Evolutionary conservation across 768 basidiomycete genomes (phyloP), one percentile per base, ranked within the genome.

Genomic region (Fibroporia radiculosa): DNA sequence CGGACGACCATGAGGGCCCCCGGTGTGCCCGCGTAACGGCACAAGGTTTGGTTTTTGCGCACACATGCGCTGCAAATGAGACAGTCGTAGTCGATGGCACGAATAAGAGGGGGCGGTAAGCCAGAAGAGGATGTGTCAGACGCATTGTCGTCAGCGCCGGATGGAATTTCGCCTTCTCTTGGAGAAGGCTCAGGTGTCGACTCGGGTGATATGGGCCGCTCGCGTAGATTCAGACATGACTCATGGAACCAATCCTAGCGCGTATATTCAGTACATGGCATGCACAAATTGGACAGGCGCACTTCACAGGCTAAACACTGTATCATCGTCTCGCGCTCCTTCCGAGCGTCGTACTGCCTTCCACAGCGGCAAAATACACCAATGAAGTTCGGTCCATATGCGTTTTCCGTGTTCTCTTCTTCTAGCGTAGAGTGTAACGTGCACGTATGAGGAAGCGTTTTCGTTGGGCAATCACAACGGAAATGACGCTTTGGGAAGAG

Each of bases 181-280:
- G 44, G 20, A n/a, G n/a, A n/a, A 12, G 53, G 34, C 39, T 57
- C 47, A 23, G 68, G 66, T 0, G 65, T 59, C 3, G 71, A 49
- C 38, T 65, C 71, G 45, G 75, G 70, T 7, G 72, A 72, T 5
- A 64, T 51, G 7, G 83, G 84, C 18, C 74, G 73, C 59, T 82
- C 76, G 48, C 86, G 75, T 33, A 92, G 71, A 62, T 87, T 83
- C 53, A 89, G 78, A 55, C 89, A 92, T 10, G 86, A 90, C 66
- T 92, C 89, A 54, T 92, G 89, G 62, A 81, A 92, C 89, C 89
- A 92, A 57, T 92, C 88, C 87, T 90, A 49, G n/a, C 47, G 2
- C 3, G 44, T 26, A 28, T 23, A 41, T 49, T 37, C 25, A 11
- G 26, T 6, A 26, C 18, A 13, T n/a, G n/a, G n/a, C n/a, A n/a